Percentiles rank a stretch among this genome's conserved stretches.
These are phyloP conservation scores for Calocera viscosa DNA, from an alignment of 768 basidiomycete species.

Conservation along the genomic window DNA sequence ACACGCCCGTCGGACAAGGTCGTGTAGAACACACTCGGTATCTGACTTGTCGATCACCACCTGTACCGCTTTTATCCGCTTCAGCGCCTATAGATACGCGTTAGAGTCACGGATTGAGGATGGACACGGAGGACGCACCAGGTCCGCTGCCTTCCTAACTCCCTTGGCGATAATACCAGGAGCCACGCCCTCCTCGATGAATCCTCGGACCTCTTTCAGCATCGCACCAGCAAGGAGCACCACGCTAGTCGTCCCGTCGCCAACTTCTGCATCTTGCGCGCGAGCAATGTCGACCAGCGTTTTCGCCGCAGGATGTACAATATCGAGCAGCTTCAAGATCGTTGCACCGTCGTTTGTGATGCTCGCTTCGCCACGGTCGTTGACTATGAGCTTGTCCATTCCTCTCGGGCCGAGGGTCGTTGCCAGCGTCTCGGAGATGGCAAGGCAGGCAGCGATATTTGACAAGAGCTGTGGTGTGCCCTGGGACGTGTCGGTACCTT, in stretches of 20 bases:
- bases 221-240: constrained; percentile 89
- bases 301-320: constrained; percentile 93
- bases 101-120: constrained; percentile 5
- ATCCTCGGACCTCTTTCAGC: constrained; percentile 79
- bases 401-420: constrained; percentile 95
- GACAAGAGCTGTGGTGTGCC: constrained; percentile 84
- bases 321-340: constrained; percentile 91
- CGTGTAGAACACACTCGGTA: constrained; percentile 51
- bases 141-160: constrained; percentile 70
- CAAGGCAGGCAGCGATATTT: constrained; percentile 93
- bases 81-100: constrained; percentile 46
- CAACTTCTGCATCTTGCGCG: constrained; percentile 96
- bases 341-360: constrained; percentile 99
- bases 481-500: constrained; percentile 93
- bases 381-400: constrained; percentile 97
- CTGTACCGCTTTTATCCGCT: constrained; percentile 80
- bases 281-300: constrained; percentile 98
- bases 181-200: constrained; percentile 93
- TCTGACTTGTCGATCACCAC: constrained; percentile 80
- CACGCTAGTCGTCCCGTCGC: constrained; percentile 95
- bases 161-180: constrained; percentile 98
- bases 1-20: neutral
- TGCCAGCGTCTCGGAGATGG: constrained; percentile 80
- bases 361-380: constrained; percentile 86
- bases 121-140: constrained; percentile 43